phyloP scores from a whole-genome alignment of 2,329 filamentous ascomycete species.

The Penicillium sp. region DNA sequence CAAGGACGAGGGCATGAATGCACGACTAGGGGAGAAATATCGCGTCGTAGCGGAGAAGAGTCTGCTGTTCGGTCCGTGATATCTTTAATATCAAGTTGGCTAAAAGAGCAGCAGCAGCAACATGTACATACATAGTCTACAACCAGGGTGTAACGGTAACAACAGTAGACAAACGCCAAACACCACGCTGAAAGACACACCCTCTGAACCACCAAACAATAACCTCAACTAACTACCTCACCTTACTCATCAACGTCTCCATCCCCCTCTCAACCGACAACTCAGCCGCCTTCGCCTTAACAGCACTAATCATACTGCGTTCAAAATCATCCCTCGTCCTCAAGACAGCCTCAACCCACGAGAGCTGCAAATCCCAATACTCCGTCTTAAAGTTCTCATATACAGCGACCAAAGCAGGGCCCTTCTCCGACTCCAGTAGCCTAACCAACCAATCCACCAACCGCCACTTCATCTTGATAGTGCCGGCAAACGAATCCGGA shows the following conservation, averaged over 20 bases:
- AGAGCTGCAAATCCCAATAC: constrained; percentile 90
- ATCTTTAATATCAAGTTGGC: too few relatives aligned
- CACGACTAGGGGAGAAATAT: too few relatives aligned
- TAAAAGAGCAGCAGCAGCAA: too few relatives aligned
- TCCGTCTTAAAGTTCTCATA: constrained; percentile 74
- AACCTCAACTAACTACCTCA: too few relatives aligned
- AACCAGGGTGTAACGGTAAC: too few relatives aligned
- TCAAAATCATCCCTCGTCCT: constrained; percentile 88
- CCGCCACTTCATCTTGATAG: constrained; percentile 85
- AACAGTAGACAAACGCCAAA: too few relatives aligned
- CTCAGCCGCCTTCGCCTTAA: constrained; percentile 79
- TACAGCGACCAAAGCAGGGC: constrained; percentile 61
- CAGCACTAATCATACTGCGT: constrained; percentile 71
- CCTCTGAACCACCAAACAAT: too few relatives aligned
- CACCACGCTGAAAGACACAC: too few relatives aligned
- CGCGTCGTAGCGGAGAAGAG: too few relatives aligned
- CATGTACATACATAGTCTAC: too few relatives aligned
- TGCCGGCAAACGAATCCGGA: constrained; percentile 58
- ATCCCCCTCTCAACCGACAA: constrained; percentile 68
- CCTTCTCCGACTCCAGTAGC: constrained; percentile 64
- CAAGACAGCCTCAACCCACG: constrained; percentile 89
- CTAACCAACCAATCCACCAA: constrained; percentile 76
- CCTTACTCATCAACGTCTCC: constrained; percentile 91
- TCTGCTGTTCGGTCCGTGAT: too few relatives aligned
- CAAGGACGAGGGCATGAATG: too few relatives aligned